Percentiles rank a stretch among this genome's conserved stretches.
Conservation (phyloP, 768 basidiomycete species). For the Mycena floridula region DNA sequence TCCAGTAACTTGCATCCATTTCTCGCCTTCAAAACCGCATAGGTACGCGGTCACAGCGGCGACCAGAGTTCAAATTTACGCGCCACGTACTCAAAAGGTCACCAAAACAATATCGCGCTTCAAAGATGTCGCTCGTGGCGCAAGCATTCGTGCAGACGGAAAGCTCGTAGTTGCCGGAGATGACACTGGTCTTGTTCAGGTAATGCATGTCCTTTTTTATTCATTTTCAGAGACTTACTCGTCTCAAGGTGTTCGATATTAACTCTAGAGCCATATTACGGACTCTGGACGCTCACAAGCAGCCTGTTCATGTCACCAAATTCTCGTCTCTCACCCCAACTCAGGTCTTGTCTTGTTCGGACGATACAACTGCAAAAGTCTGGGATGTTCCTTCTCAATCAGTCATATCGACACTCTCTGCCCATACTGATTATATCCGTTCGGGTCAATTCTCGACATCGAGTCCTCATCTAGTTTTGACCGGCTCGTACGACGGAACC, state of each 20-base stretch:
- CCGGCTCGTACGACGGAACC: constrained; percentile 93
- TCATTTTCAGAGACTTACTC: constrained; percentile 3
- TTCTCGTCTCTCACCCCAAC: constrained; percentile 82
- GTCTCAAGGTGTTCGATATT: constrained; percentile 86
- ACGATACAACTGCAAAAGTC: constrained; percentile 89
- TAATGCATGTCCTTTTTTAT: constrained; percentile 21
- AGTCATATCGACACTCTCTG: constrained; percentile 68
- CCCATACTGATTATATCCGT: constrained; percentile 95
- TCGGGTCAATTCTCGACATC: constrained; percentile 81
- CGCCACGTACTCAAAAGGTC: constrained; percentile 92
- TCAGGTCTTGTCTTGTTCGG: constrained; percentile 89
- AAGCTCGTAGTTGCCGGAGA: constrained; percentile 94
- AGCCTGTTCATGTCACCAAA: constrained; percentile 91
- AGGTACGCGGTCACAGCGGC: constrained; percentile 95
- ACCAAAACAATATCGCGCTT: constrained; percentile 95
- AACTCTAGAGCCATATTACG: constrained; percentile 90
- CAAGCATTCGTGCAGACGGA: constrained; percentile 85
- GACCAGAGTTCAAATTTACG: constrained; percentile 91
- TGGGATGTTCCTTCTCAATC: constrained; percentile 95
- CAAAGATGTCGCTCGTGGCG: constrained; percentile 91
- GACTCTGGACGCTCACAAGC: constrained; percentile 89
- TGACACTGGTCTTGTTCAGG: constrained; percentile 85
- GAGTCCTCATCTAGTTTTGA: constrained; percentile 80
- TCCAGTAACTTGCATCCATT: constrained; percentile 91
- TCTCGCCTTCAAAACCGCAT: constrained; percentile 82